Conservation (phyloP, 2,329 filamentous ascomycete species). For the Metarhizium rileyi region DNA sequence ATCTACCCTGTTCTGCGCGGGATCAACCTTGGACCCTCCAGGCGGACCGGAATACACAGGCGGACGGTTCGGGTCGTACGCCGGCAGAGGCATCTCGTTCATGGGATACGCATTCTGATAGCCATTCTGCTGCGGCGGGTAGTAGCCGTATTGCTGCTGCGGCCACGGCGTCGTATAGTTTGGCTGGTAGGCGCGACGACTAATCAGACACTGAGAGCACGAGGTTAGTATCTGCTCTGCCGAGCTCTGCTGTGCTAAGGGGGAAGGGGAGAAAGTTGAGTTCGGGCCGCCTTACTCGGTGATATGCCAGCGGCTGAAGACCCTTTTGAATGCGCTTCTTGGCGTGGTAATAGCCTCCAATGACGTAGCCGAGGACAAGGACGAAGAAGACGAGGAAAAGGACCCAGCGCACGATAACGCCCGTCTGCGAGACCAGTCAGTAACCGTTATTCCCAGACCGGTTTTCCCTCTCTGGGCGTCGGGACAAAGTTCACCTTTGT, state of each 20-base stretch:
- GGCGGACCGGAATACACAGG: constrained; percentile 44
- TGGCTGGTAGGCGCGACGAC: constrained; percentile 18
- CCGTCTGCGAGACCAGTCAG: constrained; percentile 33
- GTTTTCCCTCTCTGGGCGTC: too few relatives aligned
- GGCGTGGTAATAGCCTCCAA: constrained; percentile 63
- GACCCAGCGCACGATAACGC: constrained; percentile 60
- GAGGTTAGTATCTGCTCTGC: not conserved
- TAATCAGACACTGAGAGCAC: constrained; percentile 41
- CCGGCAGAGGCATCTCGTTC: constrained; percentile 43
- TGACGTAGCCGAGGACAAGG: constrained; percentile 49
- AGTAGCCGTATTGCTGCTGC: constrained; percentile 14
- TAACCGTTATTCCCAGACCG: too few relatives aligned
- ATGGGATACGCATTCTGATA: constrained; percentile 31
- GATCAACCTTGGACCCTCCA: constrained; percentile 42
- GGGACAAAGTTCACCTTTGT: constrained; percentile 14
- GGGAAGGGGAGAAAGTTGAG: not conserved
- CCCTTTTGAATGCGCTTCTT: constrained; percentile 56
- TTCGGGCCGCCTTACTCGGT: constrained; percentile 42
- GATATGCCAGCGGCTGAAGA: constrained; percentile 56
- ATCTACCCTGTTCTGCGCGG: constrained; percentile 31
- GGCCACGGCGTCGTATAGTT: constrained; percentile 9
- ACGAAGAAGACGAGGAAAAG: constrained; percentile 54
- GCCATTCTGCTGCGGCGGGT: constrained; percentile 10
- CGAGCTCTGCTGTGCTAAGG: not conserved
- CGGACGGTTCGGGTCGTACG: constrained; percentile 49